Percentiles rank a stretch among this genome's conserved stretches.
phyloP scores from a whole-genome alignment of 345 rosid genomes.

The Citrus inodora region DNA sequence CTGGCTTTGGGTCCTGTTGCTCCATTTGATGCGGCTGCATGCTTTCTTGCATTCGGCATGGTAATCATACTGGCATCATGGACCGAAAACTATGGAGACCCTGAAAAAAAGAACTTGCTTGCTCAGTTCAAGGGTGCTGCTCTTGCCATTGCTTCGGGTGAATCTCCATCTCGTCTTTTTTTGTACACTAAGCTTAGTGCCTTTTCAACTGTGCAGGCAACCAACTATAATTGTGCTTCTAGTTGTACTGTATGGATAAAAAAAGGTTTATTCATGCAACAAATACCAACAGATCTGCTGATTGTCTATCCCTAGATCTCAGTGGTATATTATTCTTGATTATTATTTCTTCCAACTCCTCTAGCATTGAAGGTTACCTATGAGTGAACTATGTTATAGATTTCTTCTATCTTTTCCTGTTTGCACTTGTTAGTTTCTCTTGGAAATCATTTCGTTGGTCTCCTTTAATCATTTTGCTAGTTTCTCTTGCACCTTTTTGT shows the following conservation, averaged over 20 bases:
- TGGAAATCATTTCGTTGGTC: neutral
- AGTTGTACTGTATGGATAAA: neutral
- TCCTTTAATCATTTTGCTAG: neutral
- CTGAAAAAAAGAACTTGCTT: conserved; percentile 59
- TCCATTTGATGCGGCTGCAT: conserved; percentile 73
- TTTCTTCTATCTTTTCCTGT: neutral
- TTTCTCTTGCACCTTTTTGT: too few species aligned
- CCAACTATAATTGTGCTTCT: neutral
- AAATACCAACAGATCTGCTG: neutral
- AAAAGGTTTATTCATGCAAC: neutral
- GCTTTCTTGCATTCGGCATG: conserved; percentile 71
- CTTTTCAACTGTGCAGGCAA: neutral
- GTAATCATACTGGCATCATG: conserved; percentile 51
- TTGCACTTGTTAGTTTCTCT: neutral
- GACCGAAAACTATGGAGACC: conserved; percentile 68
- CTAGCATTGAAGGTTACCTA: neutral
- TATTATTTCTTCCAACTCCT: neutral
- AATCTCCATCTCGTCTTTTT: conserved; percentile 12
- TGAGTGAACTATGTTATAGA: neutral
- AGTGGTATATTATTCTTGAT: neutral
- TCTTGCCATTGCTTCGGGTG: conserved; percentile 65
- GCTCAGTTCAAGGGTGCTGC: conserved; percentile 70
- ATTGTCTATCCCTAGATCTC: neutral
- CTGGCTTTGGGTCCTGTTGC: conserved; percentile 61
- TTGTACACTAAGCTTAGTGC: neutral